Percentiles rank a stretch among this genome's conserved stretches.
Evolutionary conservation across 2,329 filamentous ascomycete genomes (phyloP).

Genomic region (Phoma sp.): DNA sequence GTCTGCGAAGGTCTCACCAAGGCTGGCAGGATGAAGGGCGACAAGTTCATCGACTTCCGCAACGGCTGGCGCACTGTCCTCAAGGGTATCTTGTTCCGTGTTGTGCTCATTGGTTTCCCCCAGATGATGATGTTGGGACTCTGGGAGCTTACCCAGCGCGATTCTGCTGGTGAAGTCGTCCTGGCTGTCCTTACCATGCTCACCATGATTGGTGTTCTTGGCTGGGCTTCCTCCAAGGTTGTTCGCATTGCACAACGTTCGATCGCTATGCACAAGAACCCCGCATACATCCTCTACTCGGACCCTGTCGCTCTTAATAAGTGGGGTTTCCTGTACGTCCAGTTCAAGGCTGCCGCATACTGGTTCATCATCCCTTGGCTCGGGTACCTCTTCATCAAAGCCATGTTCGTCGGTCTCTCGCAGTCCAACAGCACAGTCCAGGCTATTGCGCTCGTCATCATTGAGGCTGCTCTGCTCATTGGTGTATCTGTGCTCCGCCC

Average conservation of each 20-base stretch:
- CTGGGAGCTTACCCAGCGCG: conserved; percentile 87
- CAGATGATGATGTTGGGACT: conserved; percentile 89
- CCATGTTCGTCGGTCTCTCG: conserved; percentile 83
- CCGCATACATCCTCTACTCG: conserved; percentile 95
- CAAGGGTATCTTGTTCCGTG: conserved; percentile 91
- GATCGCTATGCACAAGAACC: conserved; percentile 90
- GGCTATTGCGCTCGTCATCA: conserved; percentile 79
- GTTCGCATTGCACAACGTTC: conserved; percentile 87
- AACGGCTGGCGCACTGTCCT: conserved; percentile 92
- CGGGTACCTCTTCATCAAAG: conserved; percentile 81
- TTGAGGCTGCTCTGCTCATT: conserved; percentile 81
- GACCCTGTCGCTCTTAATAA: conserved; percentile 94
- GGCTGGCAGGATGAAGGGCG: conserved; percentile 76
- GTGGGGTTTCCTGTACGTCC: conserved; percentile 97
- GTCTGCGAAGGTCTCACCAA: conserved; percentile 77
- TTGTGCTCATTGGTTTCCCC: conserved; percentile 88
- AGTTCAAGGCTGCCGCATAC: conserved; percentile 94
- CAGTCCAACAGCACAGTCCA: conserved; percentile 75
- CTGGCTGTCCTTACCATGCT: conserved; percentile 89
- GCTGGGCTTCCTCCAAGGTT: conserved; percentile 88
- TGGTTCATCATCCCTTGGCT: conserved; percentile 89
- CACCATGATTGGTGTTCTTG: conserved; percentile 76
- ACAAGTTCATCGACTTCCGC: conserved; percentile 91
- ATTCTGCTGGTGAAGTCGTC: conserved; percentile 85
- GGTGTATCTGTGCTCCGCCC: conserved; percentile 80